These are phyloP conservation scores for Phytopythium chamaehyphon DNA, from an alignment of 352 stramenopile species.

Conservation along the genomic window DNA sequence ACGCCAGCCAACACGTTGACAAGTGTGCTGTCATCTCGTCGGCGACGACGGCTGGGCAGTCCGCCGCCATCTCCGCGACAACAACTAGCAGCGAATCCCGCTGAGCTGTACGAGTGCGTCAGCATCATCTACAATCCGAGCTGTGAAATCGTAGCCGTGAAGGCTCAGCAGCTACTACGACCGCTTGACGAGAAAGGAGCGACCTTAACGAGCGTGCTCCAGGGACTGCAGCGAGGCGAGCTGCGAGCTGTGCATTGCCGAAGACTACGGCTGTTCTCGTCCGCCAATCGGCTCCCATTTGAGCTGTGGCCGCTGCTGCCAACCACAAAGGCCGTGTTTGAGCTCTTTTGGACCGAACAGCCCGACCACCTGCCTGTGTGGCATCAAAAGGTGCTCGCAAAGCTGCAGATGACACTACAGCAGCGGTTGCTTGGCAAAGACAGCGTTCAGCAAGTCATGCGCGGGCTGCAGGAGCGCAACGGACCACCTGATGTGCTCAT, in stretches of 20 bases:
- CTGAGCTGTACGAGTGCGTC: slow-evolving; percentile 50
- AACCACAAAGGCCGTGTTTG: slow-evolving; percentile 24
- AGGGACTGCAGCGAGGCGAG: slow-evolving; percentile 21
- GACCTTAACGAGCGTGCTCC: slow-evolving; percentile 25
- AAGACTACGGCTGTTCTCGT: slow-evolving; percentile 48
- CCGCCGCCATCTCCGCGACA: neutral
- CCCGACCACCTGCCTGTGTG: slow-evolving; percentile 22
- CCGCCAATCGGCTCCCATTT: slow-evolving; percentile 39
- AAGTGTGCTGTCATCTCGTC: slow-evolving; percentile 7
- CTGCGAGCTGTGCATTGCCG: slow-evolving; percentile 36
- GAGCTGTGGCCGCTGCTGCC: slow-evolving; percentile 43
- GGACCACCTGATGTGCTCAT: slow-evolving; percentile 22
- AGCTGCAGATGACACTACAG: slow-evolving; percentile 40
- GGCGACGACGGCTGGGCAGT: neutral
- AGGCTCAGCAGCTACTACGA: slow-evolving; percentile 47
- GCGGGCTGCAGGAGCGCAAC: slow-evolving; percentile 33
- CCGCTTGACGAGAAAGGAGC: slow-evolving; percentile 27
- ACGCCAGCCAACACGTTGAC: slow-evolving; percentile 10
- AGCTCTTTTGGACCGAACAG: slow-evolving; percentile 32
- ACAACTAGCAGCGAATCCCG: neutral
- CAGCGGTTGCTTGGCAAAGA: slow-evolving; percentile 53
- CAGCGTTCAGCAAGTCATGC: slow-evolving; percentile 46
- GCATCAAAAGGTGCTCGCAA: slow-evolving; percentile 41
- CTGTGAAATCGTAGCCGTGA: slow-evolving; percentile 50
- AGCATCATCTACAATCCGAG: slow-evolving; percentile 35